Conservation (phyloP, 2,329 filamentous ascomycete genomes). For the Dactylonectria estremocensis region DNA sequence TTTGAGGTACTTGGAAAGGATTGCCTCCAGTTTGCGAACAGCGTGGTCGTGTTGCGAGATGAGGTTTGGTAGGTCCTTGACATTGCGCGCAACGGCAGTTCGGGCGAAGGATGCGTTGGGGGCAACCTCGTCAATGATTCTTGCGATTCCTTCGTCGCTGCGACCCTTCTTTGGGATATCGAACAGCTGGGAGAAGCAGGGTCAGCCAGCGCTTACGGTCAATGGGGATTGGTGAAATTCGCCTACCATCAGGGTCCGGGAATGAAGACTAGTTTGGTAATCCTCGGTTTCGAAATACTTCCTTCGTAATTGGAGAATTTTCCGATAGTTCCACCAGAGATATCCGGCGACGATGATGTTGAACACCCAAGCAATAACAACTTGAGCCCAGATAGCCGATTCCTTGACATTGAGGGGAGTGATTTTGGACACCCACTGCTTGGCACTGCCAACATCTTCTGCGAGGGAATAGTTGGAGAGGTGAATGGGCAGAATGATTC, state of each 20-base stretch:
- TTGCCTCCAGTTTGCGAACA: constrained; percentile 85
- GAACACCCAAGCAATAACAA: constrained; percentile 75
- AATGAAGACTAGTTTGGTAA: constrained; percentile 89
- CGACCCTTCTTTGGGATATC: constrained; percentile 85
- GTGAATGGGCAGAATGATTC: constrained; percentile 87
- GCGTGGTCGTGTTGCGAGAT: constrained; percentile 87
- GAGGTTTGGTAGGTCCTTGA: constrained; percentile 88
- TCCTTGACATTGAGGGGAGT: constrained; percentile 71
- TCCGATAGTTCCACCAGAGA: constrained; percentile 91
- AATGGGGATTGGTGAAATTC: constrained; percentile 11
- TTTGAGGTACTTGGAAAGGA: constrained; percentile 91
- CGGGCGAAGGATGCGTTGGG: constrained; percentile 85
- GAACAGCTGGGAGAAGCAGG: constrained; percentile 72
- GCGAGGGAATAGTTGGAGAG: constrained; percentile 60
- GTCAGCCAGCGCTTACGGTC: constrained; percentile 17
- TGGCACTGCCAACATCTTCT: constrained; percentile 30
- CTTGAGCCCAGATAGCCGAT: constrained; percentile 70
- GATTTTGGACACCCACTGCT: constrained; percentile 70
- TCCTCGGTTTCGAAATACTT: constrained; percentile 88
- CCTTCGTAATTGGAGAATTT: constrained; percentile 79
- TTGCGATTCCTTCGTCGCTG: constrained; percentile 89
- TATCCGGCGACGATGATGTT: constrained; percentile 84
- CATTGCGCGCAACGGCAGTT: constrained; percentile 89
- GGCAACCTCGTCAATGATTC: constrained; percentile 85
- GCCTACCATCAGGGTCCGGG: constrained; percentile 76